These are phyloP conservation scores for Glutinoglossum americanum DNA, from an alignment of 495 filamentous ascomycete genomes.

Conservation along the genomic window DNA sequence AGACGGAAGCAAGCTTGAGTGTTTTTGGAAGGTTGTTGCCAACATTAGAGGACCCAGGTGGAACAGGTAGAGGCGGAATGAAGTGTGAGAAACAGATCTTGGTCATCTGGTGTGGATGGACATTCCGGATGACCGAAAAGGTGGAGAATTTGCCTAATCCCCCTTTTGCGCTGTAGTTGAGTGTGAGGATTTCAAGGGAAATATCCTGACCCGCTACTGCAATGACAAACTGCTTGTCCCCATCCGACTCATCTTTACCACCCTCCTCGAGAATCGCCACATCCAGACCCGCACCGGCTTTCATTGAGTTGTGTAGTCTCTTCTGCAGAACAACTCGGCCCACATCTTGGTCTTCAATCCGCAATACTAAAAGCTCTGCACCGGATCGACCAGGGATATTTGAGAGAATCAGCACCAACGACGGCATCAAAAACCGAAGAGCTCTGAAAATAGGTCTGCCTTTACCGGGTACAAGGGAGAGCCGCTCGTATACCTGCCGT, in stretches of 20 bases:
- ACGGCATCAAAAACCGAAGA: slow-evolving; percentile 29
- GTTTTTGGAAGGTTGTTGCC: slow-evolving; percentile 23
- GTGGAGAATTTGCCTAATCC: slow-evolving; percentile 32
- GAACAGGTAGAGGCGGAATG: slow-evolving; percentile 24
- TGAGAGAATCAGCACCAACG: slow-evolving; percentile 14
- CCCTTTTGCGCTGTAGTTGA: slow-evolving; percentile 33
- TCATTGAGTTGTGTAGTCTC: slow-evolving; percentile 32
- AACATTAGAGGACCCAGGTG: slow-evolving; percentile 22
- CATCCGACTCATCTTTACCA: slow-evolving; percentile 17
- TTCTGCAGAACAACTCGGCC: slow-evolving; percentile 28
- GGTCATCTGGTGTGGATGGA: slow-evolving; percentile 73
- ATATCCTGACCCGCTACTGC: slow-evolving; percentile 69
- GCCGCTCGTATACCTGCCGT: neutral
- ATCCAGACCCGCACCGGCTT: slow-evolving; percentile 52
- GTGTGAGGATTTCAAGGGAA: slow-evolving; percentile 53
- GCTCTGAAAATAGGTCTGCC: slow-evolving; percentile 17
- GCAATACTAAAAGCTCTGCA: slow-evolving; percentile 49
- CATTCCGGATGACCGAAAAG: slow-evolving; percentile 43
- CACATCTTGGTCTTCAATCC: slow-evolving; percentile 8
- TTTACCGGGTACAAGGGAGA: neutral
- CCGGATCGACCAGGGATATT: slow-evolving; percentile 31
- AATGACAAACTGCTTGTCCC: slow-evolving; percentile 50
- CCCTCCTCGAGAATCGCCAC: slow-evolving; percentile 18
- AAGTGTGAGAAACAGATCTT: slow-evolving; percentile 61
- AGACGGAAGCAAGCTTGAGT: slow-evolving; percentile 66